Conservation (phyloP, 345 rosid genomes). For the Carallia pectinifolia region DNA sequence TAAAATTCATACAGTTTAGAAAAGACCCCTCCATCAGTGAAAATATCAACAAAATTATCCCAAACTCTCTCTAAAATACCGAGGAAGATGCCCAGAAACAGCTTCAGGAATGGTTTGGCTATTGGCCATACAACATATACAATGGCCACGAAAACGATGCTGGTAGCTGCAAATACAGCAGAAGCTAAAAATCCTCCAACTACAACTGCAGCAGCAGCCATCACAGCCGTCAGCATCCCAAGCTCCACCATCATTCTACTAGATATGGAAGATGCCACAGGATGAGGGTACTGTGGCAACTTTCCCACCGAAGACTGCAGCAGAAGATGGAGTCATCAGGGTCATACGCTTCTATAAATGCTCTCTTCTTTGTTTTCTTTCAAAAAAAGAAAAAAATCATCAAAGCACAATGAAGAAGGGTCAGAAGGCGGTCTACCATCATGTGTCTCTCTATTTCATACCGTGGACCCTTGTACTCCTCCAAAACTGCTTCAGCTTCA, state of each 20-base stretch:
- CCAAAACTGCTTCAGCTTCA: constrained; percentile 61
- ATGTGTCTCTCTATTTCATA: constrained; percentile 70
- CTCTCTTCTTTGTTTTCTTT: not conserved
- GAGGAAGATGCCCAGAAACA: constrained; percentile 51
- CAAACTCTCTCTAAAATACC: constrained; percentile 57
- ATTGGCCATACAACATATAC: constrained; percentile 87
- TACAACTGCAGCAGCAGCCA: constrained; percentile 79
- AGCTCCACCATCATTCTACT: constrained; percentile 95
- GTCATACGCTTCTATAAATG: constrained; percentile 1
- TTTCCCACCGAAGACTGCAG: constrained; percentile 80
- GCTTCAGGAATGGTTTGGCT: constrained; percentile 65
- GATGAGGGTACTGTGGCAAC: constrained; percentile 71
- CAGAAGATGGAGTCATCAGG: constrained; percentile 13
- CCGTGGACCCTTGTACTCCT: constrained; percentile 64
- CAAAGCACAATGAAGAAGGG: constrained; percentile 18
- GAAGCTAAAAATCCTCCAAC: constrained; percentile 91
- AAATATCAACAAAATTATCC: constrained; percentile 62
- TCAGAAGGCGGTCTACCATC: constrained; percentile 51
- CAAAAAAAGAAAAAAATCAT: not conserved
- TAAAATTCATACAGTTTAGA: constrained; percentile 63
- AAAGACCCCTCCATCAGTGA: constrained; percentile 62
- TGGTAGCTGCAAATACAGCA: constrained; percentile 81
- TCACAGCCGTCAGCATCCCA: constrained; percentile 83
- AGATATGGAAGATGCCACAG: constrained; percentile 88
- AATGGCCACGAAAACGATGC: constrained; percentile 61